Evolutionary conservation across 2,329 filamentous ascomycete genomes (phyloP), one percentile per base, ranked within the genome.

Genomic region (Epicoccum sorghinum): DNA sequence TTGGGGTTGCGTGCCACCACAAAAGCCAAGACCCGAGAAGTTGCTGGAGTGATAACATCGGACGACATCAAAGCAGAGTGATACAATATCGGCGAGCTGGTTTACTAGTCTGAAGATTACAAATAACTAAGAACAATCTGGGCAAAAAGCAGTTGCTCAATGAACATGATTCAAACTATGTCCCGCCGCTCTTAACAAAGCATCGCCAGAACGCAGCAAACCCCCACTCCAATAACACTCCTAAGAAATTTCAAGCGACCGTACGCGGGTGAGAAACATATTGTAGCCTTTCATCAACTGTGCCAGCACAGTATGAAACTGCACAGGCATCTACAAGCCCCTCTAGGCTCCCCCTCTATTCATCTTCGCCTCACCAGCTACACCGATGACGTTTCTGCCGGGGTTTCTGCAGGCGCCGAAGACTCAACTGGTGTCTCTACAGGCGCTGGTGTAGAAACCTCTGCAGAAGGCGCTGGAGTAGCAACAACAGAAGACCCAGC

Each of bases 1-100:
- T 13, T 72, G 69, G 69, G 61, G 61, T 0, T 73, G 71, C 42
- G 68, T 71, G 5, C 69, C 69, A 2, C 29, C 57, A 12, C 39
- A 53, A 7, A 62, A 69, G 51, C 43, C 39, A 3, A 42, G 39
- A 51, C 66, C 64, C 3, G 22, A 49, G 30, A 59, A 45, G 23
- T 54, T 54, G 32, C 18, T 60, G 27, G 8, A 4, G 1, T 42
- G 41, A 30, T 55, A 32, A 25, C 33, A 35, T 12, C 8, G 4
- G 6, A 35, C 4, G 33, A n/a, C 33, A 7, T 35, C 33, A n/a
- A 35, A 18, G 18, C 18, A 3, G 18, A 18, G 18, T 18, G 18
- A 18, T 18, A 18, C 3, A 18, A 18, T 18, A 18, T 18, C 18
- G 18, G 18, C 18, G 18, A 3, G 18, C 18, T 18, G 18, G 18